Conservation (phyloP, 805 yeast genomes). For the Lipomyces mesembrius region DNA sequence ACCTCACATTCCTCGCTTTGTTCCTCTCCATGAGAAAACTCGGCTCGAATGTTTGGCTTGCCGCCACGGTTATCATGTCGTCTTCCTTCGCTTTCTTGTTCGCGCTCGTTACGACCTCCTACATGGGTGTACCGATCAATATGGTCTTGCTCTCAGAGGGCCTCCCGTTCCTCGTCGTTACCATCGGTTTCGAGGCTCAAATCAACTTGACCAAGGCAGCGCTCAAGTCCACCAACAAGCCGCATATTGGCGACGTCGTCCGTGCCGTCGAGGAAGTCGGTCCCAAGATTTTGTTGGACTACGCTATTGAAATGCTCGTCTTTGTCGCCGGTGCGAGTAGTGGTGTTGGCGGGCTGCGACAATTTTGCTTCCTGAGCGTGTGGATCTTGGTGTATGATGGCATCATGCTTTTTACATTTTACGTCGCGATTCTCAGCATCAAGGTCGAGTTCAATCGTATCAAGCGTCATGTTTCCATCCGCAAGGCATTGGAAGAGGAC, state of each 20-base stretch:
- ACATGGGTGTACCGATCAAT: slow-evolving; percentile 66
- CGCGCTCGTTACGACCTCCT: slow-evolving; percentile 67
- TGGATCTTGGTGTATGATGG: slow-evolving; percentile 73
- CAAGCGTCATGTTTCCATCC: slow-evolving; percentile 76
- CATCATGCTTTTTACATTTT: slow-evolving; percentile 76
- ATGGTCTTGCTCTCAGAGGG: slow-evolving; percentile 83
- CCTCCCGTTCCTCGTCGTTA: slow-evolving; percentile 87
- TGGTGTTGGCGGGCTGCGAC: slow-evolving; percentile 71
- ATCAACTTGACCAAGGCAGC: slow-evolving; percentile 62
- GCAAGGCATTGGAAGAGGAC: slow-evolving; percentile 86
- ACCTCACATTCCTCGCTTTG: slow-evolving; percentile 75
- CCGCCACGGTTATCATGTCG: slow-evolving; percentile 73
- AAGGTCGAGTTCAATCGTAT: slow-evolving; percentile 88
- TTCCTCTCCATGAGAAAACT: slow-evolving; percentile 74
- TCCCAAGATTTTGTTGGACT: slow-evolving; percentile 69
- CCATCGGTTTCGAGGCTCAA: slow-evolving; percentile 89
- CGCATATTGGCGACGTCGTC: slow-evolving; percentile 36
- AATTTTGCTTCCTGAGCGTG: slow-evolving; percentile 77
- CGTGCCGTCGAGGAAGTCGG: slow-evolving; percentile 53
- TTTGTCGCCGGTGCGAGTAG: slow-evolving; percentile 61
- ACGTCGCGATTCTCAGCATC: slow-evolving; percentile 78
- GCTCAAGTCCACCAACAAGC: slow-evolving; percentile 44
- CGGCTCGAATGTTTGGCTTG: slow-evolving; percentile 89
- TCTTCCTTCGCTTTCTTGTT: slow-evolving; percentile 82
- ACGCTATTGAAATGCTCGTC: slow-evolving; percentile 70